Conservation (phyloP, 768 basidiomycete genomes). For the Austroboletus eburneus region DNA sequence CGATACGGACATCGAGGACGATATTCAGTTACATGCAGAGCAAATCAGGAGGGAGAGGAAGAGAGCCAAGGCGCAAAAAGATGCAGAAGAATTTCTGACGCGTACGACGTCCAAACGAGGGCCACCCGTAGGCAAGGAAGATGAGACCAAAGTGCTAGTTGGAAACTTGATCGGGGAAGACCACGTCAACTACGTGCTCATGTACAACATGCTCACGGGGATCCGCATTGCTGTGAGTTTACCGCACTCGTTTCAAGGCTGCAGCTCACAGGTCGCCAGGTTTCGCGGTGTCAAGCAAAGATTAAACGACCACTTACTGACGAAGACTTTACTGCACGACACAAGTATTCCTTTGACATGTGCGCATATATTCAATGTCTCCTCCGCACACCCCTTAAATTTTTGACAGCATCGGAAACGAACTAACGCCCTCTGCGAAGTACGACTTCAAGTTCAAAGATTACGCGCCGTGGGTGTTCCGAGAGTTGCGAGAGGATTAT, state of each 20-base stretch:
- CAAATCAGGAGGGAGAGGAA: constrained; percentile 82
- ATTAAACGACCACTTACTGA: constrained; percentile 78
- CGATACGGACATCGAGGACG: constrained; percentile 41
- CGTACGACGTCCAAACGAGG: constrained; percentile 22
- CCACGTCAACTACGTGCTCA: constrained; percentile 97
- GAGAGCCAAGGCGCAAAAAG: constrained; percentile 61
- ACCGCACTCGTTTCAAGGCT: not conserved
- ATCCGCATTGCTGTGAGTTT: constrained; percentile 85
- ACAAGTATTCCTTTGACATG: constrained; percentile 99
- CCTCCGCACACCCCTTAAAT: not conserved
- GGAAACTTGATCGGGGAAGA: constrained; percentile 98
- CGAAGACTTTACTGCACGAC: constrained; percentile 82
- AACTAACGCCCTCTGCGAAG: constrained; percentile 93
- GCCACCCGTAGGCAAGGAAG: constrained; percentile 26
- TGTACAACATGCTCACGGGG: constrained; percentile 99
- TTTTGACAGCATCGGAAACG: constrained; percentile 78
- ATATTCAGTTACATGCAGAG: constrained; percentile 86
- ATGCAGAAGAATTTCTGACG: constrained; percentile 57
- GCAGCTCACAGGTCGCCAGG: constrained; percentile 41
- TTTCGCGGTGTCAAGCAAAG: constrained; percentile 96
- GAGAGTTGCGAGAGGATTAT: constrained; percentile 87
- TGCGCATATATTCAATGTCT: constrained; percentile 34
- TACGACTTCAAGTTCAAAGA: constrained; percentile 99
- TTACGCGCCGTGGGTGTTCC: constrained; percentile 98
- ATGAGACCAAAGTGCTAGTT: constrained; percentile 64